Evolutionary conservation across 805 yeast species (phyloP).

Genomic region (Kluyveromyces siamensis): DNA sequence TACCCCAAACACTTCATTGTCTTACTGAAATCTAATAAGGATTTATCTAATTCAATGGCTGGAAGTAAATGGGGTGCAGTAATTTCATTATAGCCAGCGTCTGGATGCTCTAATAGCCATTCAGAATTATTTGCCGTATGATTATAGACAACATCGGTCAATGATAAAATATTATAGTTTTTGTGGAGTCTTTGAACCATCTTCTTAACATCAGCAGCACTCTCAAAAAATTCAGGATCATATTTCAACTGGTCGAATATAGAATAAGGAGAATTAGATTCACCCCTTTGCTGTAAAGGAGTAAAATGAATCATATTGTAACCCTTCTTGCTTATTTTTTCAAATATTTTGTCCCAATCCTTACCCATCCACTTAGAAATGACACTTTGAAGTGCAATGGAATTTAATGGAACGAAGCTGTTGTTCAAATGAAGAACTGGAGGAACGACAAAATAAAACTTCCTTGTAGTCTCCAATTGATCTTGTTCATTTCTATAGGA

Average conservation of each 20-base stretch:
- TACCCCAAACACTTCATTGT: conserved; percentile 48
- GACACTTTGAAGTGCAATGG: conserved; percentile 74
- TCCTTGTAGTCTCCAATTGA: conserved; percentile 42
- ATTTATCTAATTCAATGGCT: conserved; percentile 75
- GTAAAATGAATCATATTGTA: conserved; percentile 96
- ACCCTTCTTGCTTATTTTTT: conserved; percentile 57
- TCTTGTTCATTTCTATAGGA: conserved; percentile 38
- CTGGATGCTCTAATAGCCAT: conserved; percentile 85
- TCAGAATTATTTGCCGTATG: conserved; percentile 87
- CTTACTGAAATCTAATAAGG: conserved; percentile 56
- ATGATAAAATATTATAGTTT: conserved; percentile 55
- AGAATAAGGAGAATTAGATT: conserved; percentile 87
- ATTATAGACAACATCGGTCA: conserved; percentile 90
- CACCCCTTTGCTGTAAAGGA: conserved; percentile 85
- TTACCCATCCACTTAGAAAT: conserved; percentile 90
- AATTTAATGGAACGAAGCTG: conserved; percentile 57
- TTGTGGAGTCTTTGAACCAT: conserved; percentile 43
- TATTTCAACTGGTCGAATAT: conserved; percentile 76
- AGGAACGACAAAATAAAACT: conserved; percentile 69
- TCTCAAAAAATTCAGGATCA: conserved; percentile 57
- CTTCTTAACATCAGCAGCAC: conserved; percentile 42
- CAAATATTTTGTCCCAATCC: conserved; percentile 61
- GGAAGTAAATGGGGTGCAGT: conserved; percentile 86
- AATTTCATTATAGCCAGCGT: conserved; percentile 72
- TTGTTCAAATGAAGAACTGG: conserved; percentile 58